Base-by-base conservation (phyloP, 352 stramenopile species). In the Phytophthora crassamura region DNA sequence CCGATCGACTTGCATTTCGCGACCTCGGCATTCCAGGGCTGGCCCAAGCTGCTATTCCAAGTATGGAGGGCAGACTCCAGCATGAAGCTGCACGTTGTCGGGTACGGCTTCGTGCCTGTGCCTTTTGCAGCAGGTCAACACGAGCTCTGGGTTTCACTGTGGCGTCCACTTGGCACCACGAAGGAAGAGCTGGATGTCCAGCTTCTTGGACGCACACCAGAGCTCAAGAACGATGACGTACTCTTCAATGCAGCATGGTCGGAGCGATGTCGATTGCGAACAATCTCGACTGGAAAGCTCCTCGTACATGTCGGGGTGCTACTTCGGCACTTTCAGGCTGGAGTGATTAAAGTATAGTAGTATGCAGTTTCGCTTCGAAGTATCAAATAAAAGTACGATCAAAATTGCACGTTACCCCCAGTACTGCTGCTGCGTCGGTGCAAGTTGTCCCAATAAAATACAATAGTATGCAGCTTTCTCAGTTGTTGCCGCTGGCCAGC, bases 1-100 rank as follows among this genome's bases (percentile, higher is more conserved):
- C 84, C 84, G 5, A 74, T 93, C 22, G 82, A 90, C 64, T 64
- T 91, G 30, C 84, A 93, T 59, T 85, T 90, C 16, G 72, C 70
- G 4, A 84, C 75, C 15, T 76, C 70, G 7, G 75, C 78, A 1
- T 80, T 91, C 28, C 69, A 87, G 14, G 80, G 80, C 18, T 91
- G 84, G 84, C 82, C 84, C 1, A 87, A 83, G 42, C 38, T 90
- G 4, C 39, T 91, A 22, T 64, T 93, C 5, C 81, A 91, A 67
- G 79, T 91, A 12, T 90, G 81, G 81, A 72, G 67, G 36, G 67
- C 75, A 11, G 78, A 93, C 35, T 64, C 67, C 4, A 68, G 67
- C 64, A 84, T 82, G 73, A 74, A 76, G 28, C 59, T 76, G 28
- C 80, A 80, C 30, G 64, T 83, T 35, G 64, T 81, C 10, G 82